Evolutionary conservation across 2,329 filamentous ascomycete species (phyloP).

Genomic region (Nemania sp.): DNA sequence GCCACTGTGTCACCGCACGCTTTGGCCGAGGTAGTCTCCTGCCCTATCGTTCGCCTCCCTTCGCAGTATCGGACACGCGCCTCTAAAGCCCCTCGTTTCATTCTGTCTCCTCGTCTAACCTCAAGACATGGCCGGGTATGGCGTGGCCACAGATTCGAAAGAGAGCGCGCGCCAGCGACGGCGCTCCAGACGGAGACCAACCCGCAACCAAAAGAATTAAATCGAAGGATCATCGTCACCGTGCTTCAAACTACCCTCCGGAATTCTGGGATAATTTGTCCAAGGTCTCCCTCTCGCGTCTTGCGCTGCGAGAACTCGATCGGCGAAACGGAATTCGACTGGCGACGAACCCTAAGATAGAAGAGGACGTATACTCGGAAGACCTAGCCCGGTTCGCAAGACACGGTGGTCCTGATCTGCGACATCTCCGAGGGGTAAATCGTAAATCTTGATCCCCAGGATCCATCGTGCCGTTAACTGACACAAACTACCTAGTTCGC

Average conservation of each 20-base stretch:
- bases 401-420: constrained; percentile 52
- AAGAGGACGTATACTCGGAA: neutral
- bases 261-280: constrained; percentile 49
- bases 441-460: too few species aligned
- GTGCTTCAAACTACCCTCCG: constrained; percentile 20
- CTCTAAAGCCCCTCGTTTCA: constrained; percentile 11
- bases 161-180: constrained; percentile 10
- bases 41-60: neutral
- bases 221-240: neutral
- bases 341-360: neutral
- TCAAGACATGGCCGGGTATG: constrained; percentile 20
- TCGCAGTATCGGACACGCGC: constrained; percentile 5
- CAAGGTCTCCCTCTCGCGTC: constrained; percentile 45
- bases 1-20: too few species aligned
- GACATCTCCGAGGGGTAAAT: constrained; percentile 51
- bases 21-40: too few species aligned
- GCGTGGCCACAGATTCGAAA: constrained; percentile 22
- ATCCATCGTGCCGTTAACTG: neutral
- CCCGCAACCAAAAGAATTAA: constrained; percentile 22
- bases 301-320: constrained; percentile 48
- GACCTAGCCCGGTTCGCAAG: constrained; percentile 47
- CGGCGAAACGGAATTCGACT: constrained; percentile 39
- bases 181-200: constrained; percentile 8
- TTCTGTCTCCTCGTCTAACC: neutral
- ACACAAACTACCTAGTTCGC: constrained; percentile 8